Percentiles rank a stretch among this genome's conserved stretches.
These are phyloP conservation scores for Coemansia sp. DNA, from an alignment of 192 early-diverging fungal genomes.

Conservation along the genomic window DNA sequence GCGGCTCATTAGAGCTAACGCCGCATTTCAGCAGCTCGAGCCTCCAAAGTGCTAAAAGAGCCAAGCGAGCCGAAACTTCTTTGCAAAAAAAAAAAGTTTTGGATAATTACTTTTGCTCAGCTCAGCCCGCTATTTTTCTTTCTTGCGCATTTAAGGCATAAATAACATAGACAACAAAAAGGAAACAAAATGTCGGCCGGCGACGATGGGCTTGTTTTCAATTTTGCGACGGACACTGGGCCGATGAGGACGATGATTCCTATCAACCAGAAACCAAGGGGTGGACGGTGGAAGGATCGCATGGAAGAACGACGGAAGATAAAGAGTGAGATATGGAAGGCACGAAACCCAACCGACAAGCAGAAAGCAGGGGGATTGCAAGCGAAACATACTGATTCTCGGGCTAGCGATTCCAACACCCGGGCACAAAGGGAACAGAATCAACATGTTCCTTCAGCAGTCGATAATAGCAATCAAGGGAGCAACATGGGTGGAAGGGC, in stretches of 20 bases:
- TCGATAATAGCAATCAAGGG: background rate
- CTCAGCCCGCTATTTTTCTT: background rate
- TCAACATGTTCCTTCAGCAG: background rate
- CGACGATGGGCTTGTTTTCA: slow-evolving; percentile 71
- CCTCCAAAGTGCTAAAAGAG: no score
- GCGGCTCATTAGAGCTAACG: no score
- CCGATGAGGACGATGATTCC: slow-evolving; percentile 15
- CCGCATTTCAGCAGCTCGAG: no score
- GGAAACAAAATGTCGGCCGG: slow-evolving; percentile 3
- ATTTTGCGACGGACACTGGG: slow-evolving; percentile 52
- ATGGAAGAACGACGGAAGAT: slow-evolving; percentile 30
- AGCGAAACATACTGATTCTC: background rate
- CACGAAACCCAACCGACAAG: slow-evolving; percentile 16
- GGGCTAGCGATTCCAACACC: background rate
- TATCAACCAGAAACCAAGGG: slow-evolving; percentile 27
- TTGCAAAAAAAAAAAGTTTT: no score
- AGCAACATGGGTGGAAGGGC: slow-evolving; percentile 14
- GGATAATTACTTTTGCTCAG: no score
- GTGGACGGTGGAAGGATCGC: slow-evolving; percentile 55
- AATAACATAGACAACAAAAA: background rate
- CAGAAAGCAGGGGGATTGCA: background rate
- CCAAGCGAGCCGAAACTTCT: no score
- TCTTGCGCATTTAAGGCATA: background rate
- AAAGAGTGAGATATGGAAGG: slow-evolving; percentile 34
- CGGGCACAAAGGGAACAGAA: background rate